Base-by-base conservation (phyloP, 129 eudicot genomes). In the Arctium lappa region DNA sequence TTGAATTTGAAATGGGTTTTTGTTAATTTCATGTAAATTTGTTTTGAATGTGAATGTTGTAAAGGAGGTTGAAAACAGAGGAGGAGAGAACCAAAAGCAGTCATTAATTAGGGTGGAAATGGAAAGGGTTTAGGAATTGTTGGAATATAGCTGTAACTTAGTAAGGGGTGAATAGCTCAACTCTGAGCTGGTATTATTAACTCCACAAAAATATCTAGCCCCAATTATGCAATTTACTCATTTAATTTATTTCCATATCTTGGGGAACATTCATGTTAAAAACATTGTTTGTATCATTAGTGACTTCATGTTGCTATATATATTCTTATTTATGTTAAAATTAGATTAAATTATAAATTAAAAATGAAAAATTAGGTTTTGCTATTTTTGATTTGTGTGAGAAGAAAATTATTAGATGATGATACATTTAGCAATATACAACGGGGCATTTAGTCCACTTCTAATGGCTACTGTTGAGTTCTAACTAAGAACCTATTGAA, bases 81-180 rank as follows among this genome's bases (percentile, higher is more conserved):
- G 69, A 9, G 31, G 31, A 40, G 75, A 66, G 53, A 44, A 48
- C 74, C n/a, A 48, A 53, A 56, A 37, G 31, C 39, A 13, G 42
- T 1, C 13, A 6, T 44, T 69, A 36, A 76, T 82, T 46, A 76
- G 29, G 11, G 71, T 76, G 22, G 70, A 46, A 66, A 56, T 70
- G 80, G 79, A 22, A 22, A 22, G 27, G 27, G 27, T 22, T 10
- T 74, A 74, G 33, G 69, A 74, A 82, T 60, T 42, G 81, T 33
- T 82, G 81, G 81, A 27, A 48, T 50, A 48, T 76, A 82, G 81
- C 86, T 82, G 81, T 69, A 78, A 82, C 65, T 81, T 46, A 70
- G 62, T 33, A 69, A 75, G 56, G 42, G 69, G 56, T 75, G 75
- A 82, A 75, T 82, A 75, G 75, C 9, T 4, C 48, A 81, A 13